Evolutionary conservation across 2,329 filamentous ascomycete genomes (phyloP), one percentile per base, ranked within the genome.

Genomic region (Fusarium piperis): DNA sequence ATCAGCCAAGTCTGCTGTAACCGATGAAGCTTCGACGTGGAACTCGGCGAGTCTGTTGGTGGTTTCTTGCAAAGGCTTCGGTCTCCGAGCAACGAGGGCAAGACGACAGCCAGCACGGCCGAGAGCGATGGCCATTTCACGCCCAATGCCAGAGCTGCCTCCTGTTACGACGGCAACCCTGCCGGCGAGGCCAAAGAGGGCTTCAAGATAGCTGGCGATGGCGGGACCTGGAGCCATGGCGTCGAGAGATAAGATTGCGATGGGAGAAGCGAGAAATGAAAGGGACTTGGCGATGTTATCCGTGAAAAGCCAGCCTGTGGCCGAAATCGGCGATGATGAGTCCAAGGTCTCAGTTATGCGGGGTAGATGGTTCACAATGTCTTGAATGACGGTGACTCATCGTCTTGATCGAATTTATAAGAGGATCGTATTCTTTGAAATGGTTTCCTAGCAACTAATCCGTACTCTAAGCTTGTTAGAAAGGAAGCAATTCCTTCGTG

Each of bases 81-180:
- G 69, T 0, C 78, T 68, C 0, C 79, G 76, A 10, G 79, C 79
- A 16, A 81, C 68, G 7, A 81, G 69, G 23, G 81, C 70, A 9
- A 81, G 64, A 0, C 71, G 74, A 18, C 79, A 78, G 1, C 79
- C 79, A 1, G 79, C 74, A 15, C 76, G 75, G 0, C 79, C 78
- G 0, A 80, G 60, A 0, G 79, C 77, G 8, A 74, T 64, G 0
- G 79, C 77, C 65, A 81, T 81, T 20, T 75, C 76, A 1, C 77
- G 77, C 11, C 79, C 79, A 55, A 81, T 81, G 12, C 79, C 79
- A 4, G 78, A 78, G 64, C 79, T 80, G n/a, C 75, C 79, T 8
- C 79, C 79, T 0, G 79, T 80, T 2, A 81, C 67, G 8, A 81
- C 72, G 0, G 78, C 79, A 6, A 76, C 73, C 38, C 71, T 73